phyloP scores from a whole-genome alignment of 129 eudicot species.

The Heracleum sosnowskyi region DNA sequence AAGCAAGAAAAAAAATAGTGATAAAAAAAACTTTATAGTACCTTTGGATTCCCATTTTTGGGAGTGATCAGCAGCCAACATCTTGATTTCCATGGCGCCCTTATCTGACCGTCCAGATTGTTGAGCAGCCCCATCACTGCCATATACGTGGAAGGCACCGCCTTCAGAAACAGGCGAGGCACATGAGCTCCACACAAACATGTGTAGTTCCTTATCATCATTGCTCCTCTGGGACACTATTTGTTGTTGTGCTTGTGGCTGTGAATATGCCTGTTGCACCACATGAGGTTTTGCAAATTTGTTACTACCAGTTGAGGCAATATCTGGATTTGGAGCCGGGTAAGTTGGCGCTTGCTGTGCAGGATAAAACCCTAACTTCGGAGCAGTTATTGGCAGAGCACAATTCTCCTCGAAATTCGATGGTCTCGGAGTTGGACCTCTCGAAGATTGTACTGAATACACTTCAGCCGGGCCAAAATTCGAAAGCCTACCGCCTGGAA shows the following conservation, averaged over 20 bases:
- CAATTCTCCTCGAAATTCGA: conserved; percentile 82
- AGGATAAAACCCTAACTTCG: conserved; percentile 65
- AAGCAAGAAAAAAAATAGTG: background rate
- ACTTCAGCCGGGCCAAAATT: conserved; percentile 73
- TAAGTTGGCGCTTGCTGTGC: conserved; percentile 39
- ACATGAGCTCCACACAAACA: conserved; percentile 95
- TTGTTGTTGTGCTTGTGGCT: background rate
- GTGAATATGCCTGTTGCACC: background rate
- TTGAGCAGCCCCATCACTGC: conserved; percentile 55
- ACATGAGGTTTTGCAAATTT: conserved; percentile 19
- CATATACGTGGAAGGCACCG: conserved; percentile 71
- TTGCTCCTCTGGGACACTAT: conserved; percentile 20
- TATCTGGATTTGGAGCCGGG: conserved; percentile 84
- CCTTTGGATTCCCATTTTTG: conserved; percentile 59
- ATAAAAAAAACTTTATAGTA: background rate
- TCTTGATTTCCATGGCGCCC: conserved; percentile 67
- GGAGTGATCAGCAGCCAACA: conserved; percentile 57
- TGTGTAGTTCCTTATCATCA: conserved; percentile 79
- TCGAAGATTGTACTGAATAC: conserved; percentile 79
- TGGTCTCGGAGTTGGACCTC: conserved; percentile 81
- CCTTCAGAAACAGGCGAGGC: conserved; percentile 74
- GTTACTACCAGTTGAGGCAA: conserved; percentile 36
- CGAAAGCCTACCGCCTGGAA: conserved; percentile 66
- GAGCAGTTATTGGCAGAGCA: conserved; percentile 28
- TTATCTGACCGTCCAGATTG: conserved; percentile 60